Percentiles rank a stretch among this genome's conserved stretches.
Evolutionary conservation across 2,329 filamentous ascomycete species (phyloP).

Genomic region (Cryphonectria nitschkei): DNA sequence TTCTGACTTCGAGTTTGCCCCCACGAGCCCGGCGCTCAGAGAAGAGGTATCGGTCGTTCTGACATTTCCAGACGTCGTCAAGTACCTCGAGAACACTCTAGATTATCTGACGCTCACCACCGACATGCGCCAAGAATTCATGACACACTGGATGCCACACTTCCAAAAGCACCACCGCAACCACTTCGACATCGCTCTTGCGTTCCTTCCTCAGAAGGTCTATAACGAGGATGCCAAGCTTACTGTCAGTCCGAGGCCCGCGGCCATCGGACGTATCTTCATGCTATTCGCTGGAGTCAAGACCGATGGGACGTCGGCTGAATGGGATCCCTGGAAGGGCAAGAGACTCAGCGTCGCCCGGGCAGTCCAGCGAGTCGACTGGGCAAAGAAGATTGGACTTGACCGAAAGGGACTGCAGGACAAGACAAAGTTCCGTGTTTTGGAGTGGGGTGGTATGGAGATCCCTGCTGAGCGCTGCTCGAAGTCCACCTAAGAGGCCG

Average conservation of each 20-base stretch:
- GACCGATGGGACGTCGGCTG: neutral
- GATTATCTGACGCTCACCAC: constrained; percentile 21
- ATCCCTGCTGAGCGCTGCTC: neutral
- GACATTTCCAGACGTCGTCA: constrained; percentile 15
- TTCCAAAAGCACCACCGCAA: constrained; percentile 19
- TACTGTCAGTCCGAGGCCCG: neutral
- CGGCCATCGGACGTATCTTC: neutral
- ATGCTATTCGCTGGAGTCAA: constrained; percentile 9
- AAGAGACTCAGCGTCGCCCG: neutral
- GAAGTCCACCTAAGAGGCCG: neutral
- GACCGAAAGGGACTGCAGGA: neutral
- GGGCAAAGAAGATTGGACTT: constrained; percentile 5
- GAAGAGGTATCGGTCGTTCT: constrained; percentile 8
- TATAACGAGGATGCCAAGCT: constrained; percentile 12
- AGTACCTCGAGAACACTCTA: constrained; percentile 24
- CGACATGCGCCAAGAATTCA: constrained; percentile 30
- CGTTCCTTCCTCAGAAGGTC: constrained; percentile 13
- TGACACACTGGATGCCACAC: constrained; percentile 28
- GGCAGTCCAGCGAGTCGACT: constrained; percentile 2
- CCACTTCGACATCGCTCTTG: constrained; percentile 18
- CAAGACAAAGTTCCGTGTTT: neutral
- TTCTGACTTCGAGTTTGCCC: neutral
- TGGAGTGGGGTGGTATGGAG: constrained; percentile 12
- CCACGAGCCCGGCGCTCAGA: constrained; percentile 4
- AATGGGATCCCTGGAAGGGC: neutral